Evolutionary conservation across 1,284 basidiomycete species (phyloP).

Genomic region (Prillingera fragicola): DNA sequence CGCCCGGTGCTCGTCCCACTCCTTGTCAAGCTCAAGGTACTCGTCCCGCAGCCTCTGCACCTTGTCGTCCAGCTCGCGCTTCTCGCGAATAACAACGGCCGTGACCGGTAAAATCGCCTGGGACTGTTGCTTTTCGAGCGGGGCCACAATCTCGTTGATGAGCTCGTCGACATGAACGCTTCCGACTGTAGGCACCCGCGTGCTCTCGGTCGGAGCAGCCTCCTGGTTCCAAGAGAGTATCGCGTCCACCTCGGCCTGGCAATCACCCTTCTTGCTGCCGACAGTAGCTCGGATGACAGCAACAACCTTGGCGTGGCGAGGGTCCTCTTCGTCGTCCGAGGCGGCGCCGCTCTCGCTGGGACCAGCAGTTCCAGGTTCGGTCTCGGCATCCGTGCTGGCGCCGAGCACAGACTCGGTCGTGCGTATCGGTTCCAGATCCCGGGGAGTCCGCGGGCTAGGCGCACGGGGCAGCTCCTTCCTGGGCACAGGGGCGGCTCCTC

Average conservation of each 20-base stretch:
- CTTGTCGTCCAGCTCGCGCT: conserved; percentile 56
- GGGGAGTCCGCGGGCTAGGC: background rate
- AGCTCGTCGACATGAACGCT: conserved; percentile 10
- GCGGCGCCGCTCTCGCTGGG: background rate
- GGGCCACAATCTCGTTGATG: conserved; percentile 17
- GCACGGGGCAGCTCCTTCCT: background rate
- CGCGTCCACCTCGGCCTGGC: conserved; percentile 14
- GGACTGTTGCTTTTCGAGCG: conserved; percentile 15
- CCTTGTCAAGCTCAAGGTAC: conserved; percentile 62
- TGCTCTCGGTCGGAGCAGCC: conserved; percentile 19
- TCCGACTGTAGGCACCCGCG: conserved; percentile 9
- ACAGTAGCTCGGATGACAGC: conserved; percentile 19
- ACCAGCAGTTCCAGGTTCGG: conserved; percentile 4
- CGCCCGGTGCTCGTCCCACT: conserved; percentile 66
- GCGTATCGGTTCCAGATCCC: conserved; percentile 10
- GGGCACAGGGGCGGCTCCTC: conserved; percentile 15
- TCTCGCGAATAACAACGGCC: conserved; percentile 25
- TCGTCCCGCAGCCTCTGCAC: conserved; percentile 57
- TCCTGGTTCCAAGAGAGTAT: conserved; percentile 30
- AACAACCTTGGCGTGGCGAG: conserved; percentile 14
- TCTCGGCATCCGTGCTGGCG: conserved; percentile 29
- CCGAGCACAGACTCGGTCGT: conserved; percentile 28
- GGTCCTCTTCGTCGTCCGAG: conserved; percentile 5
- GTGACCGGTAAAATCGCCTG: conserved; percentile 11
- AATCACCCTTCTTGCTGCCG: conserved; percentile 4